Conservation (phyloP, 2,329 filamentous ascomycete genomes). For the Aspergillus texensis region DNA sequence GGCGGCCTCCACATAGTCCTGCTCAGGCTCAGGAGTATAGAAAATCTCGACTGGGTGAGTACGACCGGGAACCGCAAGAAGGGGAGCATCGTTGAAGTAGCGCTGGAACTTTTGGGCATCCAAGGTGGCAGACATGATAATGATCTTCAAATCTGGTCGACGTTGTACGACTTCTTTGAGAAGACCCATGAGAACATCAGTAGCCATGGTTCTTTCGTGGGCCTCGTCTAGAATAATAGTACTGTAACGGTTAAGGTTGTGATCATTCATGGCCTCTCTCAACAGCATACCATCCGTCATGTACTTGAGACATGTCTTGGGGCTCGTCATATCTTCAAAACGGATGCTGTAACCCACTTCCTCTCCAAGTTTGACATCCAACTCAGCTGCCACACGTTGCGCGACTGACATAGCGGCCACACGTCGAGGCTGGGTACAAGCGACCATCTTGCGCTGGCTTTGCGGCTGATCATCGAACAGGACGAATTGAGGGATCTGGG, state of each 20-base stretch:
- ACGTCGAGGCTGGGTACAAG: conserved; percentile 95
- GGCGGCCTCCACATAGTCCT: conserved; percentile 94
- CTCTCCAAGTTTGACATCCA: conserved; percentile 89
- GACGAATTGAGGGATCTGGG: conserved; percentile 97
- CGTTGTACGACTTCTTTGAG: conserved; percentile 85
- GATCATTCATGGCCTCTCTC: conserved; percentile 94
- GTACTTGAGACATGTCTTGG: conserved; percentile 93
- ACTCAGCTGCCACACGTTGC: conserved; percentile 94
- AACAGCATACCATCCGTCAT: conserved; percentile 99
- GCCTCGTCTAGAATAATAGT: conserved; percentile 98
- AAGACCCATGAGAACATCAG: conserved; percentile 95
- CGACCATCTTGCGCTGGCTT: conserved; percentile 81
- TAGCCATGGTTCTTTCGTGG: conserved; percentile 95
- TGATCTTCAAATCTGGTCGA: conserved; percentile 90
- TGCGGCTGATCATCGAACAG: conserved; percentile 95
- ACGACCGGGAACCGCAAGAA: conserved; percentile 90
- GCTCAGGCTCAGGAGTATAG: conserved; percentile 94
- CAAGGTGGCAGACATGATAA: conserved; percentile 97
- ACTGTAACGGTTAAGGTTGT: conserved; percentile 87
- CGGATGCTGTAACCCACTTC: conserved; percentile 99
- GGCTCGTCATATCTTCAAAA: conserved; percentile 92
- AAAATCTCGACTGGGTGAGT: conserved; percentile 98
- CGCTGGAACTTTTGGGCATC: conserved; percentile 97
- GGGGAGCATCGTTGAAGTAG: conserved; percentile 92
- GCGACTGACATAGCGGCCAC: conserved; percentile 98